Evolutionary conservation across 2,329 filamentous ascomycete species (phyloP), one percentile per base, ranked within the genome.

Genomic region (Claviceps sp.): DNA sequence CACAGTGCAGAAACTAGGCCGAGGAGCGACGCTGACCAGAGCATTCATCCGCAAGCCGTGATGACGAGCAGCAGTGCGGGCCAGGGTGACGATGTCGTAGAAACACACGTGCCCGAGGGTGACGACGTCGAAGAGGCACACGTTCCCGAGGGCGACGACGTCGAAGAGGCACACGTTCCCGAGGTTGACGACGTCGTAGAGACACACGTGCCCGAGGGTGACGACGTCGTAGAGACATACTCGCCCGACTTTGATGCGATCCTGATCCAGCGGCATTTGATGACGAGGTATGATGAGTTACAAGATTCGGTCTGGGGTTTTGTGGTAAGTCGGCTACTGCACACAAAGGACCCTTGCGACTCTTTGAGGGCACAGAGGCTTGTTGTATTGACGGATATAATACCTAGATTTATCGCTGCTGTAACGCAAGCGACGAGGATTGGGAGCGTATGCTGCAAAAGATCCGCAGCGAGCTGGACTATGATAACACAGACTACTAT

Each of bases 321-420:
- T 17, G 48, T 43, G 39, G 40, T 50, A 43, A 50, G 48, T 34
- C 39, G 38, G 26, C 26, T 30, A 30, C 26, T 30, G 3, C 26
- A 30, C 8, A 30, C 26, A 30, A 30, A 30, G 26, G 26, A 10
- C 26, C 26, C 2, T 30, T 30, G 26, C 26, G 26, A 30, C 17
- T 19, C 17, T 19, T 19, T 2, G 17, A 19, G 26, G 26, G 47
- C 40, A 19, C 47, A 48, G 40, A 41, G 17, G 37, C 22, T 22
- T 22, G 24, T 49, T 16, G n/a, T 7, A 43, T 34, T 50, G 48
- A 50, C 49, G 42, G 10, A 30, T 30, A 30, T 30, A 10, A 30
- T 22, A 14, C 46, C 19, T 30, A 50, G 41, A 50, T 50, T 24
- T 50, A 50, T 46, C 49, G 49, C 42, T 50, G 49, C 42, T 40